phyloP scores from a whole-genome alignment of 345 rosid genomes.

The Cardamine occulta region DNA sequence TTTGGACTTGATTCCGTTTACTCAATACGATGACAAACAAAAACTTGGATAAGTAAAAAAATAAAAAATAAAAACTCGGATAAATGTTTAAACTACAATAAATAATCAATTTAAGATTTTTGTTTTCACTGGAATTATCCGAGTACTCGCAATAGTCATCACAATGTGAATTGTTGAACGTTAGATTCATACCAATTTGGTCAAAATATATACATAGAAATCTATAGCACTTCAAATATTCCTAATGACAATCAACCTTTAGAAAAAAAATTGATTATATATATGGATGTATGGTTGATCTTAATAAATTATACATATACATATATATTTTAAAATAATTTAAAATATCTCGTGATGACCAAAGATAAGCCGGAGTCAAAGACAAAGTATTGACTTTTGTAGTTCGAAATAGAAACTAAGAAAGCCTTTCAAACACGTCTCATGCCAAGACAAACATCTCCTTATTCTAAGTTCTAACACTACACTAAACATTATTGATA shows the following conservation, averaged over 20 bases:
- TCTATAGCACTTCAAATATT: neutral
- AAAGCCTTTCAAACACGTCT: constrained; percentile 20
- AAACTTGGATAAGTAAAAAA: no score
- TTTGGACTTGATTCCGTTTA: no score
- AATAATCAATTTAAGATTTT: neutral
- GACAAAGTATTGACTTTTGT: constrained; percentile 26
- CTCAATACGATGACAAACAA: no score
- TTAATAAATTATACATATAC: no score
- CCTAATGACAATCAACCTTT: neutral
- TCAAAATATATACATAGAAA: neutral
- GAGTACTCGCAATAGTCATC: neutral
- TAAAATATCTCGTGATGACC: neutral
- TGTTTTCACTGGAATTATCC: neutral
- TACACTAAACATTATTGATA: neutral
- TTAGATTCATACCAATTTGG: neutral
- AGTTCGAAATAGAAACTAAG: neutral
- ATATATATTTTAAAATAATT: no score
- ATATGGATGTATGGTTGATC: no score
- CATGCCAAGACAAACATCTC: neutral
- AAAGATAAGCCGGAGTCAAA: constrained; percentile 20
- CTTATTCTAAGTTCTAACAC: neutral
- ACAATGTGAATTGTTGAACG: neutral
- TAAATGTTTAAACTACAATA: neutral
- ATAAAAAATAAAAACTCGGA: neutral
- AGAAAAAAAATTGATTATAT: neutral